phyloP scores from a whole-genome alignment of 805 yeast genomes.

The Kazachstania kunashirensis region DNA sequence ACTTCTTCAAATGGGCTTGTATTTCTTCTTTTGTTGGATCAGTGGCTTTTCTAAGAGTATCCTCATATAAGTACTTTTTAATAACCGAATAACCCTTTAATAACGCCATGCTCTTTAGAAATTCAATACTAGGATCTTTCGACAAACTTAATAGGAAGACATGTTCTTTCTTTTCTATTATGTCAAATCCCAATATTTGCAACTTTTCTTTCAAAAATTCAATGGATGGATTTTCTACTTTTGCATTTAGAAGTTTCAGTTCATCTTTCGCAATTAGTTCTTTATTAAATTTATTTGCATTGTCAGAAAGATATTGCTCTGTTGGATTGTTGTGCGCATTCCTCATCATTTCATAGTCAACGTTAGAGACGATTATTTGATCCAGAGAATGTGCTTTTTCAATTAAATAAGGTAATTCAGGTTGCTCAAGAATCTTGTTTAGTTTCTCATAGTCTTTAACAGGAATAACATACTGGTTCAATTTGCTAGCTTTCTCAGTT shows the following conservation, averaged over 20 bases:
- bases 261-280: neutral
- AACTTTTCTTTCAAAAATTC: slow-evolving; percentile 22
- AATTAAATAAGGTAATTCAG: neutral
- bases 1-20: neutral
- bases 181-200: slow-evolving; percentile 14
- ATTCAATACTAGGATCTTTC: slow-evolving; percentile 15
- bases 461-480: neutral
- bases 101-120: slow-evolving; percentile 21
- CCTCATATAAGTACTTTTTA: slow-evolving; percentile 9
- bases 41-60: slow-evolving; percentile 7
- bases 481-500: slow-evolving; percentile 3
- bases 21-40: slow-evolving; percentile 11
- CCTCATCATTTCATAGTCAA: neutral
- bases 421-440: neutral
- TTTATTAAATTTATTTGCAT: slow-evolving; percentile 9
- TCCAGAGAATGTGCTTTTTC: slow-evolving; percentile 12
- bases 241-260: neutral
- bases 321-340: slow-evolving; percentile 5
- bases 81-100: slow-evolving; percentile 18
- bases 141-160: neutral
- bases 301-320: slow-evolving; percentile 11
- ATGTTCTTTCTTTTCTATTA: slow-evolving; percentile 12
- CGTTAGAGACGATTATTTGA: neutral
- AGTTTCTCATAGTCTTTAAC: neutral
- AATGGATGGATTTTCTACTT: slow-evolving; percentile 5